phyloP scores from a whole-genome alignment of 257 asterid genomes.

The Penstemon eatonii region DNA sequence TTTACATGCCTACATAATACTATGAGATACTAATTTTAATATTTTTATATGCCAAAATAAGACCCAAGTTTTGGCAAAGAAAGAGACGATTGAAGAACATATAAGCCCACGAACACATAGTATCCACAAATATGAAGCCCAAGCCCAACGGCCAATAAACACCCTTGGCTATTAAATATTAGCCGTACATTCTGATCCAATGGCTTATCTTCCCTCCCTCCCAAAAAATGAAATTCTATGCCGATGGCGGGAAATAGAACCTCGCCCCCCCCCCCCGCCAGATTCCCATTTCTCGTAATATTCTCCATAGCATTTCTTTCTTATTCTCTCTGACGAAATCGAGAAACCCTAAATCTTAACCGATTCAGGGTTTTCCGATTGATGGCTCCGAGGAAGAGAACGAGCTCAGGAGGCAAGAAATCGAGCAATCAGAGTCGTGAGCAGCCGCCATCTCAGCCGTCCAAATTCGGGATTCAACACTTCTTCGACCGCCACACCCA shows the following conservation, averaged over 20 bases:
- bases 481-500: constrained; percentile 87
- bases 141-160: constrained; percentile 14
- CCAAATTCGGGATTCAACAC: constrained; percentile 90
- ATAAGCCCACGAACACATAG: background rate
- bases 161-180: background rate
- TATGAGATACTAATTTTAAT: no score
- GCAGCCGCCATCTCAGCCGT: constrained; percentile 59
- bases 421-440: constrained; percentile 40
- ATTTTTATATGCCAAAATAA: no score
- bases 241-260: constrained; percentile 36
- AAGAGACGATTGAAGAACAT: no score
- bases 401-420: constrained; percentile 65
- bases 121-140: background rate
- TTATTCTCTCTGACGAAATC: background rate
- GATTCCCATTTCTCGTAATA: constrained; percentile 1
- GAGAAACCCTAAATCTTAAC: constrained; percentile 11
- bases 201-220: constrained; percentile 33
- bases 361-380: constrained; percentile 14
- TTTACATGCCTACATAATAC: no score
- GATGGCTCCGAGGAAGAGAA: constrained; percentile 84
- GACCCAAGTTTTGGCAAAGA: no score
- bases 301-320: constrained; percentile 5
- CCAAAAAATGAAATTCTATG: constrained; percentile 9
- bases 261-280: background rate
- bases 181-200: constrained; percentile 36